Evolutionary conservation across 164 flowering plant species (phyloP).

Genomic region (Kalanchoe fedtschenkoi): DNA sequence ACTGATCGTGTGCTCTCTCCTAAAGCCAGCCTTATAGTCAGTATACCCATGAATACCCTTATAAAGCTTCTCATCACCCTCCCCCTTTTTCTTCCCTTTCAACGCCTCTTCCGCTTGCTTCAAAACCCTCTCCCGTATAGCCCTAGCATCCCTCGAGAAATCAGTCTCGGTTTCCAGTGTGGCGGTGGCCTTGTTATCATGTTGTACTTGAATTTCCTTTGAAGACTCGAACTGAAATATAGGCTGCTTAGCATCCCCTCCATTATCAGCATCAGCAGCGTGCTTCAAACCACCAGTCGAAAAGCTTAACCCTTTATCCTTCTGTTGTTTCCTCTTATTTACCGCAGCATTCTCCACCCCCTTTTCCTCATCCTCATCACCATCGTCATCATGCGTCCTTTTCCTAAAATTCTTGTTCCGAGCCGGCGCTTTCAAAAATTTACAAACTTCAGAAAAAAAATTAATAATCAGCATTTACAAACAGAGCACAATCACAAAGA

Average conservation of each 20-base stretch:
- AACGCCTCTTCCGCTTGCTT: conserved; percentile 63
- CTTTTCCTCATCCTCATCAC: conserved; percentile 27
- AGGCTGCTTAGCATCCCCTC: conserved; percentile 19
- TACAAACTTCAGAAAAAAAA: conserved; percentile 47
- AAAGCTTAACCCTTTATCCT: conserved; percentile 52
- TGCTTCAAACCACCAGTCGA: conserved; percentile 39
- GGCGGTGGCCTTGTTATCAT: conserved; percentile 81
- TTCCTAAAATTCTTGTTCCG: conserved; percentile 68
- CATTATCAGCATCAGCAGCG: conserved; percentile 13
- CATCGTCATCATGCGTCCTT: conserved; percentile 33
- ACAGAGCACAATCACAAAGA: not conserved
- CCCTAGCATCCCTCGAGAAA: conserved; percentile 62
- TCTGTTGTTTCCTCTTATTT: conserved; percentile 28
- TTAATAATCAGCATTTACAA: not conserved
- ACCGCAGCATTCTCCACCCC: conserved; percentile 20
- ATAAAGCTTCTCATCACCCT: conserved; percentile 54
- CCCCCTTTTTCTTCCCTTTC: conserved; percentile 38
- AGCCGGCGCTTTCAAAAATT: conserved; percentile 56
- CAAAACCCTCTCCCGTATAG: conserved; percentile 70
- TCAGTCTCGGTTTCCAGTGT: conserved; percentile 87
- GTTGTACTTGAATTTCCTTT: conserved; percentile 72
- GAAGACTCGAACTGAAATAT: conserved; percentile 77
- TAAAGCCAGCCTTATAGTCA: conserved; percentile 79
- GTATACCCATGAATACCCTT: conserved; percentile 73
- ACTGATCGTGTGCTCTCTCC: conserved; percentile 78